phyloP scores from a whole-genome alignment of 2,329 filamentous ascomycete species.

The Sclerotinia glacialis region DNA sequence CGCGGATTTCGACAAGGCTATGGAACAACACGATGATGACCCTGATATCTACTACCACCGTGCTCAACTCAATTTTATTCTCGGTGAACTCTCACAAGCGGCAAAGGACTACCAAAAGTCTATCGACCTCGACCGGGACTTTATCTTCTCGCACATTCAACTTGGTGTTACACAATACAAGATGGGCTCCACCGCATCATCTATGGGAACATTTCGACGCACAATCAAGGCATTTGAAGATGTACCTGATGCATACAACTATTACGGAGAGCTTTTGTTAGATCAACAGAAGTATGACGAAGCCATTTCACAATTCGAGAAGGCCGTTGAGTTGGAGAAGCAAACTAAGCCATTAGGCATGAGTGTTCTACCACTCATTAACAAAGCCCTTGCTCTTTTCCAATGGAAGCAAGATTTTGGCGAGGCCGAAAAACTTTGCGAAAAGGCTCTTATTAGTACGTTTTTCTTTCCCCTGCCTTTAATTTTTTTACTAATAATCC shows the following conservation, averaged over 20 bases:
- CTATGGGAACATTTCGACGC: slow-evolving; percentile 95
- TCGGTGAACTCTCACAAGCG: slow-evolving; percentile 86
- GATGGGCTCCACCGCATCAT: slow-evolving; percentile 96
- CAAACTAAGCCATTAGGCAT: slow-evolving; percentile 89
- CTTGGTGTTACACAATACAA: slow-evolving; percentile 99
- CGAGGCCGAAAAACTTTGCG: slow-evolving; percentile 92
- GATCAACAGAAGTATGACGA: slow-evolving; percentile 96
- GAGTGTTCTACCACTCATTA: slow-evolving; percentile 96
- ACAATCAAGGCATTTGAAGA: slow-evolving; percentile 99
- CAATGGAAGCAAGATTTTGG: slow-evolving; percentile 97
- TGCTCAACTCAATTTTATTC: slow-evolving; percentile 96
- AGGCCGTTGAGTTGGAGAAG: slow-evolving; percentile 98
- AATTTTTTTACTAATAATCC: slow-evolving; percentile 18
- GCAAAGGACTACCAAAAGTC: slow-evolving; percentile 99
- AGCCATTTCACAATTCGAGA: slow-evolving; percentile 97
- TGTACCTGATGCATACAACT: slow-evolving; percentile 98
- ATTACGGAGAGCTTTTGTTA: slow-evolving; percentile 94
- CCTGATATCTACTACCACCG: slow-evolving; percentile 99
- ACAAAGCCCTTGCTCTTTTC: slow-evolving; percentile 95
- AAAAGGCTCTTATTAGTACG: slow-evolving; percentile 95
- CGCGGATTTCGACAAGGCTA: slow-evolving; percentile 81
- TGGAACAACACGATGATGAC: slow-evolving; percentile 80
- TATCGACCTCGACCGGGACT: slow-evolving; percentile 90
- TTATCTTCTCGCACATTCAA: slow-evolving; percentile 99
- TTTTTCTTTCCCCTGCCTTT: slow-evolving; percentile 30